phyloP scores from a whole-genome alignment of 768 basidiomycete species.

The Mycena polygramma region DNA sequence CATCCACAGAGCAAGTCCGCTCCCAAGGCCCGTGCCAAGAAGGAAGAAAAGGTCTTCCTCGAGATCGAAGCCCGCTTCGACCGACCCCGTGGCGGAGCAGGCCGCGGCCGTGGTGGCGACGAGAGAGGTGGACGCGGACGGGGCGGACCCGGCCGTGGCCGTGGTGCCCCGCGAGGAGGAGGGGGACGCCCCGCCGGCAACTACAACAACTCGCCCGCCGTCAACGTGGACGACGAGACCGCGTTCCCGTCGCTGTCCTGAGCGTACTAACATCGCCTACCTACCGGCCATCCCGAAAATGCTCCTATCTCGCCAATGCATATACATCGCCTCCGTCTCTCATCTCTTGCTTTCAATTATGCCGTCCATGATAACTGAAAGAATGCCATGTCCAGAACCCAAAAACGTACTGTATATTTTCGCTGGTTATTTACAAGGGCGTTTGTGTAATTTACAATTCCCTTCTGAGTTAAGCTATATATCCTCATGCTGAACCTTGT shows the following conservation, averaged over 20 bases:
- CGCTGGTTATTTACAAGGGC: slow-evolving; percentile 33
- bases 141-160: slow-evolving; percentile 50
- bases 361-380: slow-evolving; percentile 27
- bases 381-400: slow-evolving; percentile 27
- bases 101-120: slow-evolving; percentile 63
- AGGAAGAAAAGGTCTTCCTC: slow-evolving; percentile 92
- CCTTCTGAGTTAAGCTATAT: neutral
- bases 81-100: slow-evolving; percentile 75
- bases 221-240: slow-evolving; percentile 85
- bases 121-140: slow-evolving; percentile 58
- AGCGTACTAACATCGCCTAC: slow-evolving; percentile 34
- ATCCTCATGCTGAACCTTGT: neutral
- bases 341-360: slow-evolving; percentile 32
- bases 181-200: slow-evolving; percentile 54
- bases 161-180: slow-evolving; percentile 53
- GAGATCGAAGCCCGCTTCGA: slow-evolving; percentile 94
- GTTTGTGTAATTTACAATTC: slow-evolving; percentile 33
- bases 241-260: slow-evolving; percentile 92
- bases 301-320: slow-evolving; percentile 25
- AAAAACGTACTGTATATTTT: slow-evolving; percentile 32
- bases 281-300: slow-evolving; percentile 26
- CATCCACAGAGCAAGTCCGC: slow-evolving; percentile 68
- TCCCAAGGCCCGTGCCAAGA: slow-evolving; percentile 79
- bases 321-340: slow-evolving; percentile 30
- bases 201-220: slow-evolving; percentile 47